phyloP scores from a whole-genome alignment of 177 flowering plant genomes.

The Vitis hybrid region DNA sequence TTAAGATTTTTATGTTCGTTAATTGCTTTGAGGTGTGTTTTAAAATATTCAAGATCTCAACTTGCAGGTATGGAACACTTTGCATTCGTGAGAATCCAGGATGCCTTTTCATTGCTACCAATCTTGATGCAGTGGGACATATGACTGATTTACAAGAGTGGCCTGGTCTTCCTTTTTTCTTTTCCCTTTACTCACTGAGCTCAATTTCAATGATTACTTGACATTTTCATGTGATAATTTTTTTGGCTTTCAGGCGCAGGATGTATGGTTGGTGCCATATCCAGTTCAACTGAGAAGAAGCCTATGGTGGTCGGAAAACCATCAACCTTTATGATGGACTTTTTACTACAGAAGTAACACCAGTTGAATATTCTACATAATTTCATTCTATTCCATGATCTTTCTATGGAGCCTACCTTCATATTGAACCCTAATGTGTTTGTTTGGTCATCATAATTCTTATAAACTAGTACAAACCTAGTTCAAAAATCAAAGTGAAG shows the following conservation, averaged over 20 bases:
- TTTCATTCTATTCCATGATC: background rate
- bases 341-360: conserved; percentile 54
- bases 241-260: conserved; percentile 75
- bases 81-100: conserved; percentile 95
- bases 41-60: conserved; percentile 2
- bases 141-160: conserved; percentile 90
- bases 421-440: no score
- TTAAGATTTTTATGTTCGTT: no score
- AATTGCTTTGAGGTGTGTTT: background rate
- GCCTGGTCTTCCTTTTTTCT: conserved; percentile 60
- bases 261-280: conserved; percentile 90
- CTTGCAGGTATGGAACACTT: conserved; percentile 82
- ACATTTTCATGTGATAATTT: background rate
- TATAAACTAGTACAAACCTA: no score
- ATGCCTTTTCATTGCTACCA: conserved; percentile 92
- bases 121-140: conserved; percentile 86
- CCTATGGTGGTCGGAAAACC: conserved; percentile 98
- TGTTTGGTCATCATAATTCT: no score
- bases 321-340: conserved; percentile 89
- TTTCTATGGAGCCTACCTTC: background rate
- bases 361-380: background rate
- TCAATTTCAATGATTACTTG: background rate
- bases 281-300: conserved; percentile 83
- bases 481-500: background rate
- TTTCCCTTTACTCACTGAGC: conserved; percentile 2